These are phyloP conservation scores for Butyriboletus loyo DNA, from an alignment of 768 basidiomycete genomes.

Conservation along the genomic window DNA sequence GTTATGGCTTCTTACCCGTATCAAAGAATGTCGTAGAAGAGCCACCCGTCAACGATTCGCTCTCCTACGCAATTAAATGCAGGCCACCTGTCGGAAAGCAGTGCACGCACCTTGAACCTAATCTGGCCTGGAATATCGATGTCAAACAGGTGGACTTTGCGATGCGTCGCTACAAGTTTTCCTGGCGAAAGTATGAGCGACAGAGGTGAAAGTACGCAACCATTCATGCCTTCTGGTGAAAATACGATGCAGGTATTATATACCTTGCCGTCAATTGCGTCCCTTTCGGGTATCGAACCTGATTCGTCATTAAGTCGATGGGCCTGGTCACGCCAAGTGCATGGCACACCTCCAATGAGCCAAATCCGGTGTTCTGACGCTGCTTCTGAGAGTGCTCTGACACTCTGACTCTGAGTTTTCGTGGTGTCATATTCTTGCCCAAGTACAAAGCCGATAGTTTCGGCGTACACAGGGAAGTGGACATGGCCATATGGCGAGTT, in stretches of 20 bases:
- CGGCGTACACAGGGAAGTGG: constrained; percentile 82
- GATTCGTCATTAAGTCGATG: not conserved
- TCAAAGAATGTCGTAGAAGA: constrained; percentile 74
- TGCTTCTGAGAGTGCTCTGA: constrained; percentile 74
- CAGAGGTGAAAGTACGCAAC: not conserved
- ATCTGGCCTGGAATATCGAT: constrained; percentile 95
- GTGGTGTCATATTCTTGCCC: constrained; percentile 57
- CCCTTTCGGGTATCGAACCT: constrained; percentile 94
- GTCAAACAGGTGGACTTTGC: constrained; percentile 96
- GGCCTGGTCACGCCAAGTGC: not conserved
- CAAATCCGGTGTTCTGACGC: constrained; percentile 79
- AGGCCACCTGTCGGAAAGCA: not conserved
- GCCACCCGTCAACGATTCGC: constrained; percentile 82
- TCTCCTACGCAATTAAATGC: constrained; percentile 56
- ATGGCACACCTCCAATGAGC: constrained; percentile 84
- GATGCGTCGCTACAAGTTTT: constrained; percentile 80
- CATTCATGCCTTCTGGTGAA: constrained; percentile 61
- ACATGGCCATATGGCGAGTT: constrained; percentile 81
- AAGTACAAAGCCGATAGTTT: constrained; percentile 63
- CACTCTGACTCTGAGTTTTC: constrained; percentile 64
- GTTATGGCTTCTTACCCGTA: constrained; percentile 55
- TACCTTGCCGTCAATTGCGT: constrained; percentile 55
- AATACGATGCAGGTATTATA: constrained; percentile 96
- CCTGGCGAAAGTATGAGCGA: constrained; percentile 43
- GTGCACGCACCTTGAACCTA: constrained; percentile 67